phyloP scores from a whole-genome alignment of 192 early-diverging fungal genomes.

The Coemansia sp. region DNA sequence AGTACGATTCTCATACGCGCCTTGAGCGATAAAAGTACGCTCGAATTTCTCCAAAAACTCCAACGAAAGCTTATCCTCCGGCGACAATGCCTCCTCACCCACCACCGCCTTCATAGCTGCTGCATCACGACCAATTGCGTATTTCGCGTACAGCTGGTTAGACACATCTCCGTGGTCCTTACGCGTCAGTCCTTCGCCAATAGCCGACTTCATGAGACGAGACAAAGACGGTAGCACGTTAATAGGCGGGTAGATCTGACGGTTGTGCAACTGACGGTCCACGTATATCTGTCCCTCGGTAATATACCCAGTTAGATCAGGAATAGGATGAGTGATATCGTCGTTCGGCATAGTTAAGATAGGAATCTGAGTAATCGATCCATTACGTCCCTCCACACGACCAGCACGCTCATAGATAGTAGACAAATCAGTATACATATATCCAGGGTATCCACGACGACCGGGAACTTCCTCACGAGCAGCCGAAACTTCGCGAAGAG shows the following conservation, averaged over 20 bases:
- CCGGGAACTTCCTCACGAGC: conserved; percentile 99
- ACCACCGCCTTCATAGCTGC: conserved; percentile 99
- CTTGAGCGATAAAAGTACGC: conserved; percentile 95
- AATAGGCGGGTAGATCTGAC: conserved; percentile 99
- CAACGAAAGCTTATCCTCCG: conserved; percentile 94
- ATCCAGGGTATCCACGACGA: conserved; percentile 99
- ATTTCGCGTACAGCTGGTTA: conserved; percentile 99
- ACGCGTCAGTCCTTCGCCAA: conserved; percentile 96
- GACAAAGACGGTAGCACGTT: conserved; percentile 98
- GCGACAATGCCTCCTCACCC: conserved; percentile 97
- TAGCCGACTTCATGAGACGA: conserved; percentile 98
- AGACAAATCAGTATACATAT: conserved; percentile 99
- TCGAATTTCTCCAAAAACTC: conserved; percentile 99
- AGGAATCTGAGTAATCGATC: conserved; percentile 99
- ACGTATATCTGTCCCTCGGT: conserved; percentile 99
- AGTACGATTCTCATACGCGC: conserved; percentile 92
- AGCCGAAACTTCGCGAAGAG: conserved; percentile 98
- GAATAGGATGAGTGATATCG: conserved; percentile 99
- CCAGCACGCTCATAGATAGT: conserved; percentile 99
- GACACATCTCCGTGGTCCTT: conserved; percentile 99
- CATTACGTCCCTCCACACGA: conserved; percentile 94
- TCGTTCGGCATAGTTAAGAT: conserved; percentile 99
- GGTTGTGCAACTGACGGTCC: conserved; percentile 97
- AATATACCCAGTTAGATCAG: conserved; percentile 99
- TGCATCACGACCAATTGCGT: conserved; percentile 98